Conservation (phyloP, 495 filamentous ascomycete species). For the Talaromyces nanjingensis region DNA sequence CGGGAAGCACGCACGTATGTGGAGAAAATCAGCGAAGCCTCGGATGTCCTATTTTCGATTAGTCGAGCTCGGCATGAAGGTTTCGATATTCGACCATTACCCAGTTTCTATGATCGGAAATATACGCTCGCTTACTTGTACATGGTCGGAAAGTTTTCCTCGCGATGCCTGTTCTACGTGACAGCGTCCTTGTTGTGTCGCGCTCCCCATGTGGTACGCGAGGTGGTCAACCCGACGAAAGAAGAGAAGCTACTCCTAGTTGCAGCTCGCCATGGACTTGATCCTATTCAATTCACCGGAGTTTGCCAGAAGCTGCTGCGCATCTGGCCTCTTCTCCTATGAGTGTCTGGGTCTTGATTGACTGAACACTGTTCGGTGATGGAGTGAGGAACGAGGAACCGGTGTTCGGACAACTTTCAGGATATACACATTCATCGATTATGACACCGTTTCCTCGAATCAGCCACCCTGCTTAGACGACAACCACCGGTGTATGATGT, state of each 20-base stretch:
- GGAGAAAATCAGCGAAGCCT: conserved; percentile 42
- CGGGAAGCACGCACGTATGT: conserved; percentile 22
- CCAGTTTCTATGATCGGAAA: conserved; percentile 20
- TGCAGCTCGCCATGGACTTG: conserved; percentile 36
- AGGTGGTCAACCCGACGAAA: conserved; percentile 46
- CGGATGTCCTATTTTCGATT: conserved; percentile 45
- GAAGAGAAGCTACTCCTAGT: conserved; percentile 39
- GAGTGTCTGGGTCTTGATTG: background rate
- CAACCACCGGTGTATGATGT: no score
- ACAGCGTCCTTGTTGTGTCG: conserved; percentile 32
- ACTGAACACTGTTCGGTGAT: background rate
- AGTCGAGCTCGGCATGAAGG: conserved; percentile 39
- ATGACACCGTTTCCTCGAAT: background rate
- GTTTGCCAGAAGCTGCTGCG: conserved; percentile 27
- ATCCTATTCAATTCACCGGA: conserved; percentile 29
- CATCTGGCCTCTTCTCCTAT: conserved; percentile 37
- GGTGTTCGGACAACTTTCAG: background rate
- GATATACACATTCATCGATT: background rate
- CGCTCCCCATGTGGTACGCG: conserved; percentile 27
- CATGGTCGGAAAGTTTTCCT: conserved; percentile 38
- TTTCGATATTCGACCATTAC: conserved; percentile 25
- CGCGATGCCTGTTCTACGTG: conserved; percentile 43
- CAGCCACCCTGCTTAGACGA: no score
- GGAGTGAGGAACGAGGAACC: background rate
- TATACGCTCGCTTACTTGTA: conserved; percentile 24